Evolutionary conservation across 78 protist species (phyloP).

Genomic region (Dictyostelium intermedium): DNA sequence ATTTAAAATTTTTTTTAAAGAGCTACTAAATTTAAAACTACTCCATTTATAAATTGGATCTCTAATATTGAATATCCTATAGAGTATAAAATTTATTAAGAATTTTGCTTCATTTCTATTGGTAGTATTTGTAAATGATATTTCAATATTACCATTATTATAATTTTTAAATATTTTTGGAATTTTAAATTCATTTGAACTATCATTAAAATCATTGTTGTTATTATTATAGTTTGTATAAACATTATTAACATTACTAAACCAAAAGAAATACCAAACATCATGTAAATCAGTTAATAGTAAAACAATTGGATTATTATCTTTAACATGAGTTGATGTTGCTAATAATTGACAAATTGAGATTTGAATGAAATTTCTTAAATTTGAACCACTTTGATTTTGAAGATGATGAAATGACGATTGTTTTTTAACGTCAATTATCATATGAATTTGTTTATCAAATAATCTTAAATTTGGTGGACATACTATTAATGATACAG

Average conservation of each 20-base stretch:
- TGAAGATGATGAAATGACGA: not conserved
- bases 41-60: not conserved
- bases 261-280: slow-evolving; percentile 1
- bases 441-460: not conserved
- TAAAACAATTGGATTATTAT: not conserved
- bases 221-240: not conserved
- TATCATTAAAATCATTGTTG: not conserved
- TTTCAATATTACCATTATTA: not conserved
- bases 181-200: not conserved
- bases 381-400: not conserved
- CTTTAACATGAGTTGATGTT: not conserved
- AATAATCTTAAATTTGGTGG: not conserved
- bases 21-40: not conserved
- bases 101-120: not conserved
- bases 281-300: not conserved
- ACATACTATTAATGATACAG: not conserved
- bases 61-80: not conserved
- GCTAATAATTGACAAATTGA: not conserved
- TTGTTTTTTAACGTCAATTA: not conserved
- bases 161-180: not conserved
- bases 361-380: not conserved
- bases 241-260: not conserved
- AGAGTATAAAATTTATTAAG: not conserved
- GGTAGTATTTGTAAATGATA: not conserved
- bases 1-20: not conserved